phyloP scores from a whole-genome alignment of 805 yeast genomes.

The Kregervanrija fluxuum region DNA sequence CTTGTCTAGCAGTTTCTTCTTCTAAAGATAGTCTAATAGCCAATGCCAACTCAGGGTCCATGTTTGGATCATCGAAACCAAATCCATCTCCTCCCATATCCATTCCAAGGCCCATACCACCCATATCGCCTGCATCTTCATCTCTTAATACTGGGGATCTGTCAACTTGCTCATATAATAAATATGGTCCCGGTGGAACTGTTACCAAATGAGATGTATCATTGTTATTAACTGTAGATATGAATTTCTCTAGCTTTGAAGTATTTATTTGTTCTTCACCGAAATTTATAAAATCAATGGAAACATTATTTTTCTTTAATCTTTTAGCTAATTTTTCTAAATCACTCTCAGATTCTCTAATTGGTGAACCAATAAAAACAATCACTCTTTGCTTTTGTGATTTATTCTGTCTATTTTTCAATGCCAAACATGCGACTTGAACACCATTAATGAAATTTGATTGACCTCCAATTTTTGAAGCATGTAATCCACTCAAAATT shows the following conservation, averaged over 20 bases:
- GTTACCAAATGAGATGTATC: constrained; percentile 78
- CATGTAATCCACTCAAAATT: constrained; percentile 76
- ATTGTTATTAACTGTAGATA: constrained; percentile 64
- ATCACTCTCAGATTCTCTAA: constrained; percentile 59
- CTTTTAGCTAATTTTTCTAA: constrained; percentile 81
- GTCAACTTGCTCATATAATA: constrained; percentile 74
- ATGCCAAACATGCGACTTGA: constrained; percentile 89
- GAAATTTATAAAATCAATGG: constrained; percentile 83
- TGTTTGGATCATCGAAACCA: constrained; percentile 75
- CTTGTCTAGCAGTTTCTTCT: constrained; percentile 91
- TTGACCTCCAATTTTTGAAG: constrained; percentile 61
- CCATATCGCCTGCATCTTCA: constrained; percentile 47
- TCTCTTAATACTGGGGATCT: constrained; percentile 67
- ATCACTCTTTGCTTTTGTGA: constrained; percentile 86
- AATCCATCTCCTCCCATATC: constrained; percentile 40
- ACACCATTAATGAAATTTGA: constrained; percentile 72
- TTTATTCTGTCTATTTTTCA: constrained; percentile 93
- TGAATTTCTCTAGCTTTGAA: constrained; percentile 70
- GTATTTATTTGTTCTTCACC: constrained; percentile 84
- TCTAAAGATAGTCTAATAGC: constrained; percentile 92
- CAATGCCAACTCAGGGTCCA: constrained; percentile 96
- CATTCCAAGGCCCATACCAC: constrained; percentile 11
- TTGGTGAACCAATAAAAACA: constrained; percentile 84
- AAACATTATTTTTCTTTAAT: constrained; percentile 87
- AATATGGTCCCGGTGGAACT: constrained; percentile 80